These are phyloP conservation scores for Arthroderma sp. DNA, from an alignment of 2,329 filamentous ascomycete genomes.

Conservation along the genomic window DNA sequence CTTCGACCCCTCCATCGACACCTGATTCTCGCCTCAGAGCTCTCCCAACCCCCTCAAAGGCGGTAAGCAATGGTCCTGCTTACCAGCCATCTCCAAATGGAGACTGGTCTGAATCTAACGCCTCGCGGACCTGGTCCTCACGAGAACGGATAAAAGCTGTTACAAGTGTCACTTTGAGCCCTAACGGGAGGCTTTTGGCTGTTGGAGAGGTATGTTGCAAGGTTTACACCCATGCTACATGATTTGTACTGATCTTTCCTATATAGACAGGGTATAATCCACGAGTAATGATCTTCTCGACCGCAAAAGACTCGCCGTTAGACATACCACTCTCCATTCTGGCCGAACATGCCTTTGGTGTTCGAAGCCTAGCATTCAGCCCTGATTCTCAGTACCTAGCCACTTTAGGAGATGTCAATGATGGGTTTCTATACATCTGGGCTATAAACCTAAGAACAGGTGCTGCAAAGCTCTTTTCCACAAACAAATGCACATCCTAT, in stretches of 20 bases:
- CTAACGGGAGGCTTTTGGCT: slow-evolving; percentile 74
- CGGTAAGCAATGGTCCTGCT: slow-evolving; percentile 27
- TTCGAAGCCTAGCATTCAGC: slow-evolving; percentile 80
- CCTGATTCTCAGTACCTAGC: slow-evolving; percentile 75
- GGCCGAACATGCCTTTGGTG: slow-evolving; percentile 79
- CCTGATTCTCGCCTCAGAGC: slow-evolving; percentile 45
- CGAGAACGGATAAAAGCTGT: slow-evolving; percentile 89
- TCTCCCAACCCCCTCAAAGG: slow-evolving; percentile 33
- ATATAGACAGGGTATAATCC: slow-evolving; percentile 73
- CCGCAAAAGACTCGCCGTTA: slow-evolving; percentile 59
- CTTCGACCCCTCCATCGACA: slow-evolving; percentile 44
- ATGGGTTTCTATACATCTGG: slow-evolving; percentile 91
- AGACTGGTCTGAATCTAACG: slow-evolving; percentile 45
- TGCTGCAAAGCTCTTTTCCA: slow-evolving; percentile 63
- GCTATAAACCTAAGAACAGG: slow-evolving; percentile 70
- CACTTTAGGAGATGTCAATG: slow-evolving; percentile 75
- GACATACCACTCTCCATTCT: slow-evolving; percentile 75
- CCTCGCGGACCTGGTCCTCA: slow-evolving; percentile 67
- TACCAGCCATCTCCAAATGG: slow-evolving; percentile 16
- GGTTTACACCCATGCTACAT: not conserved
- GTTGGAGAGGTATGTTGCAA: slow-evolving; percentile 58
- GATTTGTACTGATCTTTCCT: slow-evolving; percentile 17
- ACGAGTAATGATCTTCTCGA: slow-evolving; percentile 76
- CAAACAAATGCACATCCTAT: slow-evolving; percentile 82
- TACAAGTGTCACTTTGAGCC: slow-evolving; percentile 77